These are phyloP conservation scores for Marvania coccoides DNA, from an alignment of 139 green algal genomes.

Conservation along the genomic window DNA sequence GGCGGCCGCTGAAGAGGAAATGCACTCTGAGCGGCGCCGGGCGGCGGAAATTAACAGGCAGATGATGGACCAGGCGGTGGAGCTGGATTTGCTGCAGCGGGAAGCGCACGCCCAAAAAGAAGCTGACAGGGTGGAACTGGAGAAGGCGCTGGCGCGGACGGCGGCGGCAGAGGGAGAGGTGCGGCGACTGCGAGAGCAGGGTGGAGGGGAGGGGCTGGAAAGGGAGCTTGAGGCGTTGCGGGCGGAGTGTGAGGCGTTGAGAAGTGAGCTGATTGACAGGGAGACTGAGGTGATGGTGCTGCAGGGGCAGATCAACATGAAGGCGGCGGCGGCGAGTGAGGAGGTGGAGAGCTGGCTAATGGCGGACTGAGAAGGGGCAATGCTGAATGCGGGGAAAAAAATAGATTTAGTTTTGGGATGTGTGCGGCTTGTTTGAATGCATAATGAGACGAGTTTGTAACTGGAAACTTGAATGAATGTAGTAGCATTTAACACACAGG, in stretches of 20 bases:
- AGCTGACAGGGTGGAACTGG: slow-evolving; percentile 2
- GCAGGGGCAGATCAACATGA: slow-evolving; percentile 18
- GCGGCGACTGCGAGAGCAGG: not conserved
- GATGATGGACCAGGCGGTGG: slow-evolving; percentile 21
- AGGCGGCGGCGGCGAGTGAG: not conserved
- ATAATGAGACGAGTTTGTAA: no score
- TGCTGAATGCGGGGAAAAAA: no score
- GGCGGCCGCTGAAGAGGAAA: slow-evolving; percentile 2
- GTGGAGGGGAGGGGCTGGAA: not conserved
- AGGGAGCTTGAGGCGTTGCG: slow-evolving; percentile 3
- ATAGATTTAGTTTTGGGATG: no score
- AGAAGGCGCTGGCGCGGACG: not conserved
- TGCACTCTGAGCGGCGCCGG: slow-evolving; percentile 3
- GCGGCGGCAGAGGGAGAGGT: not conserved
- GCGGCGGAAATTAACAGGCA: slow-evolving; percentile 15
- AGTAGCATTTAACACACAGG: no score
- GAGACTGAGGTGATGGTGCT: slow-evolving; percentile 19
- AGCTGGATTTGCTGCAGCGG: slow-evolving; percentile 22
- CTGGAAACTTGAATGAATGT: no score
- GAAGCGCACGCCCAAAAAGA: slow-evolving; percentile 5
- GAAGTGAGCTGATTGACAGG: not conserved
- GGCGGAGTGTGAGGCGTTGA: slow-evolving; percentile 2
- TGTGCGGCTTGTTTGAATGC: no score
- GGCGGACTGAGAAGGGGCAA: not conserved
- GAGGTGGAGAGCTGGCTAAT: slow-evolving; percentile 18